Conservation (phyloP, 306 rosid species). For the Prinsepia uniflora region DNA sequence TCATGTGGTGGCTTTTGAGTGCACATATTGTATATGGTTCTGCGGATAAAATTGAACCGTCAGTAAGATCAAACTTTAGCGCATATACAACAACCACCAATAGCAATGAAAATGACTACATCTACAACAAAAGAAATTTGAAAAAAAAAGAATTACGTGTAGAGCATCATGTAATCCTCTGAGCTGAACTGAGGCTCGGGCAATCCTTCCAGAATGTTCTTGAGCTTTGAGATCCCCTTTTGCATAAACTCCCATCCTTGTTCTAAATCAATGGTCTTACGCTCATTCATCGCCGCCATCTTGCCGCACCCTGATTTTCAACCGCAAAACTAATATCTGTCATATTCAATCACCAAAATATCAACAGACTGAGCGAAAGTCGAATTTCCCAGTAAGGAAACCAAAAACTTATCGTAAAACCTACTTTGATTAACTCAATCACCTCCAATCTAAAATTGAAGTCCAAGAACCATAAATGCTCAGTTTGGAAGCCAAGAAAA, state of each 20-base stretch:
- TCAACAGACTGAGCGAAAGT: not conserved
- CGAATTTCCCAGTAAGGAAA: not conserved
- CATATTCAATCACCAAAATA: not conserved
- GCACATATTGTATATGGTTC: constrained; percentile 64
- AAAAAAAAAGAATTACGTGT: constrained; percentile 41
- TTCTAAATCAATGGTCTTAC: constrained; percentile 38
- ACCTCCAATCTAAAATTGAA: not conserved
- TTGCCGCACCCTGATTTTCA: constrained; percentile 12
- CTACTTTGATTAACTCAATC: not conserved
- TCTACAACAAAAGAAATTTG: not conserved
- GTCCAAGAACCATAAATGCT: constrained; percentile 8
- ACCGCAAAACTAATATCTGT: constrained; percentile 24
- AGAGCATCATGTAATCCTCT: constrained; percentile 51
- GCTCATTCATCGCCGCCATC: constrained; percentile 43
- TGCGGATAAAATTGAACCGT: constrained; percentile 20
- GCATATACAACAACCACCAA: constrained; percentile 4
- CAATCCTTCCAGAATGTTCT: constrained; percentile 45
- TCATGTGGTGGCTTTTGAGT: constrained; percentile 44
- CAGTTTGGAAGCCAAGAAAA: constrained; percentile 14
- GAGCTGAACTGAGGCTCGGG: constrained; percentile 49
- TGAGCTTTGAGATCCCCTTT: constrained; percentile 49
- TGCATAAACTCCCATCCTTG: constrained; percentile 61
- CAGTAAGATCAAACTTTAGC: constrained; percentile 9
- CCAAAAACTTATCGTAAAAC: not conserved
- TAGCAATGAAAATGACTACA: not conserved